Evolutionary conservation across 1,284 basidiomycete species (phyloP), one percentile per base, ranked within the genome.

Genomic region (Cerioporus squamosus): DNA sequence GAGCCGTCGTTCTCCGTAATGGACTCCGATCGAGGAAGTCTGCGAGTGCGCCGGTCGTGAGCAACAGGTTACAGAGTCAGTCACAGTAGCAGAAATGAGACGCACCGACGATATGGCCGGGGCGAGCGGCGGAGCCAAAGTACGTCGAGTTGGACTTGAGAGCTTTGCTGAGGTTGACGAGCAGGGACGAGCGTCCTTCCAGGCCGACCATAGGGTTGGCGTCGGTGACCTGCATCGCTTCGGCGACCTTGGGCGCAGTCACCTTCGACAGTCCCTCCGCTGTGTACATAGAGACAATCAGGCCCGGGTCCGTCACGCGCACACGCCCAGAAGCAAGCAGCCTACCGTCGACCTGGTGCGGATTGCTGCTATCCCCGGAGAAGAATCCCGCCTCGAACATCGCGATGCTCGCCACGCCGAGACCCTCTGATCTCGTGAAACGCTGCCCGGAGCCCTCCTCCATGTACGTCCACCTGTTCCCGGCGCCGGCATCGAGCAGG

Each of bases 401-500:
- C 70, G 94, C 86, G 48, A 94, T 77, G 67, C 91, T 94, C 0
- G 95, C 96, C 5, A 98, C 90, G 0, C 91, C 96, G n/a, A 98
- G 78, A 0, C 95, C 96, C 71, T 98, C 96, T 1, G 91, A 94
- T 47, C 96, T 78, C 18, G 80, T 78, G 68, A 93, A 95, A 9
- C 75, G 78, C 68, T 82, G 75, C 0, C 83, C 85, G 0, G 84
- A 84, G 0, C 69, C 72, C 10, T 77, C 74, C 65, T 97, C 95
- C 12, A 77, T 80, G 73, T 92, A 98, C 15, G 74, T 75, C 96
- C 96, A 98, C 17, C 75, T 73, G 61, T 87, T 88, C 0, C 96
- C 96, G 0, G 95, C 96, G 0, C 95, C 96, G 0, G 96, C 96
- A 66, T 98, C 96, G 47, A 98, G 86, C 18, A 98, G 80, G 5